These are phyloP conservation scores for Suillus weaverae DNA, from an alignment of 768 basidiomycete species.

Conservation along the genomic window DNA sequence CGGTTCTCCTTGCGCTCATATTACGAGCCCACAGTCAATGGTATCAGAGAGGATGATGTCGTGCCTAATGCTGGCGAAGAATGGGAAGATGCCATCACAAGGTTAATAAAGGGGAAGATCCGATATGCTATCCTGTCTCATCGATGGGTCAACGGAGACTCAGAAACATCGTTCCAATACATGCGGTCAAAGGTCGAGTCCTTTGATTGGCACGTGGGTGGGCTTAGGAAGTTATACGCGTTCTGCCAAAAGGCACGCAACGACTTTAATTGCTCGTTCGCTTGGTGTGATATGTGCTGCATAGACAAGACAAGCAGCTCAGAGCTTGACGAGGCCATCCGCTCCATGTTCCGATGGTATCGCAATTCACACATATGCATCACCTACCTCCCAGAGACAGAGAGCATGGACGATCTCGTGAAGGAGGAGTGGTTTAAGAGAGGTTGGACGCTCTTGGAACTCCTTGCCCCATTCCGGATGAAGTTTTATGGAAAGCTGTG, in stretches of 20 bases:
- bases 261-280: constrained; percentile 11
- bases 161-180: constrained; percentile 9
- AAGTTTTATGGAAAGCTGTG: constrained; percentile 10
- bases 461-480: constrained; percentile 6
- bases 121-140: constrained; percentile 13
- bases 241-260: constrained; percentile 12
- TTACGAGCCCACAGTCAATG: neutral
- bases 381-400: constrained; percentile 10
- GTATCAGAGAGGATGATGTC: constrained; percentile 1
- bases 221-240: constrained; percentile 1
- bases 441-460: constrained; percentile 10
- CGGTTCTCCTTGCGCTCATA: constrained; percentile 1
- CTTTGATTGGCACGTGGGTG: neutral
- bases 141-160: constrained; percentile 6
- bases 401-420: constrained; percentile 2
- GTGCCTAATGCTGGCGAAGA: neutral
- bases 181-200: neutral
- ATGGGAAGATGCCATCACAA: constrained; percentile 1
- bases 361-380: constrained; percentile 13
- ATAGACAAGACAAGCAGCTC: constrained; percentile 21
- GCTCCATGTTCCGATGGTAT: constrained; percentile 15
- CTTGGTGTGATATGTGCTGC: constrained; percentile 18
- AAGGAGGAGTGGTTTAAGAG: constrained; percentile 12
- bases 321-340: constrained; percentile 16
- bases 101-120: constrained; percentile 1